These are phyloP conservation scores for Gossypium gossypioides DNA, from an alignment of 441 rosid species.

Conservation along the genomic window DNA sequence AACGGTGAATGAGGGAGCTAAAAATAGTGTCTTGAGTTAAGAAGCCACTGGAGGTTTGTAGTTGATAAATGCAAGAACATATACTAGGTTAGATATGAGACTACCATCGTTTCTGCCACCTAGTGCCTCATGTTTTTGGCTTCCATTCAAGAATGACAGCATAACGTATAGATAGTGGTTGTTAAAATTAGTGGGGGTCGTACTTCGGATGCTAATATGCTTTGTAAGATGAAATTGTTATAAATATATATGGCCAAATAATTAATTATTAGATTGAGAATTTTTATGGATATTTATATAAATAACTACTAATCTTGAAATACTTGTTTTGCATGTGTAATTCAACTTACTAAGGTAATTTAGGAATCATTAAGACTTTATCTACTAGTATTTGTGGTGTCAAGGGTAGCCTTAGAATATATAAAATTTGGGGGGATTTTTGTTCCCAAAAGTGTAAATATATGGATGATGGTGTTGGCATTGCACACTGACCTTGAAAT, in stretches of 20 bases:
- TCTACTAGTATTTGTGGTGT: constrained; percentile 31
- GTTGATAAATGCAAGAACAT: constrained; percentile 52
- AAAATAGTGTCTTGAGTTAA: constrained; percentile 18
- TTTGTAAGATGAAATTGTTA: constrained; percentile 39
- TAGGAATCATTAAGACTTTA: constrained; percentile 58
- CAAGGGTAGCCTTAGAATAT: constrained; percentile 58
- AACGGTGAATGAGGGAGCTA: constrained; percentile 31
- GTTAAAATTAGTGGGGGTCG: constrained; percentile 20
- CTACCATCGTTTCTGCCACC: constrained; percentile 35
- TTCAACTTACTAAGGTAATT: constrained; percentile 60
- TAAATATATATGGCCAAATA: neutral
- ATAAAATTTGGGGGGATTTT: constrained; percentile 36
- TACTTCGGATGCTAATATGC: constrained; percentile 23
- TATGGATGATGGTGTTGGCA: constrained; percentile 43
- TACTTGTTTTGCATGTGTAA: neutral
- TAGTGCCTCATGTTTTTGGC: constrained; percentile 47
- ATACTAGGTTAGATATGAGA: constrained; percentile 40
- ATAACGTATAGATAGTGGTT: constrained; percentile 32
- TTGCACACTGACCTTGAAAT: constrained; percentile 48
- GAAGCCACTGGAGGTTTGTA: constrained; percentile 25
- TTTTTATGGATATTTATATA: neutral
- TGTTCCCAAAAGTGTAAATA: constrained; percentile 42
- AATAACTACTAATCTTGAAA: neutral
- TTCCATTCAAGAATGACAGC: constrained; percentile 38
- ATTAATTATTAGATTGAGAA: neutral